These are phyloP conservation scores for Spizellomyces punctatus DNA, from an alignment of 192 early-diverging fungal genomes.

Conservation along the genomic window DNA sequence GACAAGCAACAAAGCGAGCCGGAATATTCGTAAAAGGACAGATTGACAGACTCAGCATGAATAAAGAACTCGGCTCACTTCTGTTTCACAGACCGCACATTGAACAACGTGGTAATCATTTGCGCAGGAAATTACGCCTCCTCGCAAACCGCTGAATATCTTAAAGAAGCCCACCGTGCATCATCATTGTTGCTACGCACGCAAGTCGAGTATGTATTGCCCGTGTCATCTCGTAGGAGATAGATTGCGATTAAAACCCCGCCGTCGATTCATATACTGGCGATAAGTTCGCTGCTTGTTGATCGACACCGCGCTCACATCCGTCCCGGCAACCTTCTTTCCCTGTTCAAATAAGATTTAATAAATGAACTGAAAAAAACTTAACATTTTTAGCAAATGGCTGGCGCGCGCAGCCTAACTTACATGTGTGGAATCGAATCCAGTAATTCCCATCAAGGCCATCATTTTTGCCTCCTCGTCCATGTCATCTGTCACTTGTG, in stretches of 20 bases:
- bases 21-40: slow-evolving; percentile 9
- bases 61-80: too few species aligned
- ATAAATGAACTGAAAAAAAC: background rate
- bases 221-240: slow-evolving; percentile 23
- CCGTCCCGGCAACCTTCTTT: slow-evolving; percentile 75
- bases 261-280: slow-evolving; percentile 93
- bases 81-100: too few species aligned
- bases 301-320: slow-evolving; percentile 73
- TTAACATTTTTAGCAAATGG: background rate
- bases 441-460: slow-evolving; percentile 84
- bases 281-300: slow-evolving; percentile 86
- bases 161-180: background rate
- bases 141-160: too few species aligned
- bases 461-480: slow-evolving; percentile 79
- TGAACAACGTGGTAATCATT: too few species aligned
- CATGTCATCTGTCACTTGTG: slow-evolving; percentile 30
- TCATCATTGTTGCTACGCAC: background rate
- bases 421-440: slow-evolving; percentile 86
- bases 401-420: background rate
- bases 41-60: background rate
- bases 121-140: too few species aligned
- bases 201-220: background rate
- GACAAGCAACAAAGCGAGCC: background rate
- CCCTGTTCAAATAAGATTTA: background rate
- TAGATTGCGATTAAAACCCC: slow-evolving; percentile 78